Evolutionary conservation across 2,329 filamentous ascomycete genomes (phyloP).

Genomic region (Ophiostoma ulmi): DNA sequence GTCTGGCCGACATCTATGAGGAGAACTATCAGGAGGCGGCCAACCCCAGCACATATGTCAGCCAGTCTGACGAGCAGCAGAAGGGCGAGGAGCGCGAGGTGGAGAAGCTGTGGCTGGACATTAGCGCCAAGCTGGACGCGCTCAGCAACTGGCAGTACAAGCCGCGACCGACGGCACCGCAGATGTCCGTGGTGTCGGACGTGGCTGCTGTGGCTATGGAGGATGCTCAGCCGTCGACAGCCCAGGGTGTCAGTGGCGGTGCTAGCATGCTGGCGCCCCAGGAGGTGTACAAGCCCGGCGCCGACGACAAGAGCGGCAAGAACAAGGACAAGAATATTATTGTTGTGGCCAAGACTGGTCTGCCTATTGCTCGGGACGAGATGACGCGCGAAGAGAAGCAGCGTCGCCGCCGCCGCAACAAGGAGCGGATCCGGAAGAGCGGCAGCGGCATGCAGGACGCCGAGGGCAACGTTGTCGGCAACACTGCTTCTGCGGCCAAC

Average conservation of each 20-base stretch:
- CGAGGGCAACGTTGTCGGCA: slow-evolving; percentile 32
- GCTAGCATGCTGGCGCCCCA: slow-evolving; percentile 82
- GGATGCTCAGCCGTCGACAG: slow-evolving; percentile 82
- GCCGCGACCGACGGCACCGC: slow-evolving; percentile 76
- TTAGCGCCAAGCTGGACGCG: slow-evolving; percentile 75
- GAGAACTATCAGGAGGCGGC: slow-evolving; percentile 76
- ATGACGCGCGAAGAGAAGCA: slow-evolving; percentile 83
- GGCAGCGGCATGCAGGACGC: slow-evolving; percentile 38
- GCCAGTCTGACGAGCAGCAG: slow-evolving; percentile 75
- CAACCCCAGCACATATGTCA: slow-evolving; percentile 74
- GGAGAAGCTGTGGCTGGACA: slow-evolving; percentile 72
- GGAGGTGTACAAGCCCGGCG: slow-evolving; percentile 82
- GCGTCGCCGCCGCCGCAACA: slow-evolving; percentile 69
- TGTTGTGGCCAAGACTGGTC: slow-evolving; percentile 68
- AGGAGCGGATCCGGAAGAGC: slow-evolving; percentile 75
- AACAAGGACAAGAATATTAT: slow-evolving; percentile 38
- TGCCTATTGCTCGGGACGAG: slow-evolving; percentile 75
- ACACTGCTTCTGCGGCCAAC: slow-evolving; percentile 41
- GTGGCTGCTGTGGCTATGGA: slow-evolving; percentile 92
- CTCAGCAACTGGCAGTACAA: slow-evolving; percentile 94
- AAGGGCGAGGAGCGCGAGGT: slow-evolving; percentile 80
- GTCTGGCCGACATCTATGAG: slow-evolving; percentile 89
- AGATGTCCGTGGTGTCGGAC: slow-evolving; percentile 80
- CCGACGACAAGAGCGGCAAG: slow-evolving; percentile 54
- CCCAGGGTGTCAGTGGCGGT: slow-evolving; percentile 63